Base-by-base conservation (phyloP, 2,329 filamentous ascomycete genomes). In the Fusarium miscanthi region DNA sequence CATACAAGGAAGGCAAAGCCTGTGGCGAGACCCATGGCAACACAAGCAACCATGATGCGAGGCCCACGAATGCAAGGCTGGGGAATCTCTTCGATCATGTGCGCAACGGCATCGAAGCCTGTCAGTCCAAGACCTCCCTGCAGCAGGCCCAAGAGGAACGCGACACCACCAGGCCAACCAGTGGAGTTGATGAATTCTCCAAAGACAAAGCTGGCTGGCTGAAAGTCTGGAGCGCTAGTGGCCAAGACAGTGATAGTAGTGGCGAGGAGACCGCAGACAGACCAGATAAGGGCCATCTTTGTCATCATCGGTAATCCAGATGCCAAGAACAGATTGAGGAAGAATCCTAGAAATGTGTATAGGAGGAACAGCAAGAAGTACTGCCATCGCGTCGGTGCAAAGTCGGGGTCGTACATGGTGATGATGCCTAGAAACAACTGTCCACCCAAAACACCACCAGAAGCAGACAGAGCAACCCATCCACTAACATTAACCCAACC, bases 241-340 rank as follows among this genome's bases (percentile, higher is more conserved):
- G 57, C 35, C 27, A 59, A n/a, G 7, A 54, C 35, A 3, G 45
- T 53, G 19, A 59, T 41, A 1, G 49, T 38, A 1, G 35, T 59
- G 10, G 46, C 57, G 4, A 54, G 35, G 10, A 54, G 35, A 13
- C 57, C 35, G 17, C 27, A 41, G 4, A 54, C 57, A 6, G 57
- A 59, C 35, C 46, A 41, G n/a, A 54, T n/a, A 35, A 54, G 27
- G 4, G 57, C 57, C 8, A 54, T 14, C n/a, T 59, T 59, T 12
- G 35, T 54, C 46, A 59, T 41, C 14, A 59, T n/a, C 4, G 57
- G 57, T 9, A 40, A 9, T 6, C 57, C 43, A 11, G 31, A 59
- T 16, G 45, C 25, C 12, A 59, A 4, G 5, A 30, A 59, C 0
- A 51, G 5, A 17, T 51, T 51, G 12, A 51, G 31, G 2, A 51